These are phyloP conservation scores for Thelephora ganbajun DNA, from an alignment of 768 basidiomycete genomes.

Conservation along the genomic window DNA sequence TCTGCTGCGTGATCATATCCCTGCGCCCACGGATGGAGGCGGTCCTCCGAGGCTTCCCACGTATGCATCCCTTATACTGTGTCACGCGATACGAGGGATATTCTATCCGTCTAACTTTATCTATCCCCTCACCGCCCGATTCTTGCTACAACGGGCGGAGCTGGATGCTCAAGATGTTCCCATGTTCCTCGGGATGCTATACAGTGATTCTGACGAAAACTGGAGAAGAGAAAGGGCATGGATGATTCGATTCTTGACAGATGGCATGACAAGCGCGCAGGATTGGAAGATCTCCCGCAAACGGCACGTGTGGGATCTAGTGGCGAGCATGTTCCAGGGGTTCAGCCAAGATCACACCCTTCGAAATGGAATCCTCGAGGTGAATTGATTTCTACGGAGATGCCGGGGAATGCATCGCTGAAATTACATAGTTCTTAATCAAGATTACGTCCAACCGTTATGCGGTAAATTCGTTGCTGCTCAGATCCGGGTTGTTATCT, in stretches of 20 bases:
- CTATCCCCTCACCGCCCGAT: conserved; percentile 75
- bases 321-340: conserved; percentile 72
- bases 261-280: conserved; percentile 58
- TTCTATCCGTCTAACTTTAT: conserved; percentile 84
- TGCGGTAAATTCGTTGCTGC: conserved; percentile 56
- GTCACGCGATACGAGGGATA: conserved; percentile 67
- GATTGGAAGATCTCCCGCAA: conserved; percentile 78
- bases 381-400: conserved; percentile 16
- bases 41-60: conserved; percentile 49
- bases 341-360: conserved; percentile 36
- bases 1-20: conserved; percentile 43
- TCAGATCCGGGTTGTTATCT: conserved; percentile 55
- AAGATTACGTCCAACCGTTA: conserved; percentile 58
- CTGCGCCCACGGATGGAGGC: conserved; percentile 22
- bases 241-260: conserved; percentile 74
- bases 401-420: neutral
- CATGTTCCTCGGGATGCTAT: conserved; percentile 81
- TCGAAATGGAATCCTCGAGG: conserved; percentile 54
- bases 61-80: conserved; percentile 66
- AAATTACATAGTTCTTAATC: conserved; percentile 46
- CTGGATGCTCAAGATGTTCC: conserved; percentile 78
- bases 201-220: conserved; percentile 52
- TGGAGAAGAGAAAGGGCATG: conserved; percentile 85
- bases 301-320: conserved; percentile 78
- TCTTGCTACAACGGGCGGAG: conserved; percentile 79